Evolutionary conservation across 1,139 yeast genomes (phyloP), one percentile per base, ranked within the genome.

Genomic region (Kluyveromyces marxianus): DNA sequence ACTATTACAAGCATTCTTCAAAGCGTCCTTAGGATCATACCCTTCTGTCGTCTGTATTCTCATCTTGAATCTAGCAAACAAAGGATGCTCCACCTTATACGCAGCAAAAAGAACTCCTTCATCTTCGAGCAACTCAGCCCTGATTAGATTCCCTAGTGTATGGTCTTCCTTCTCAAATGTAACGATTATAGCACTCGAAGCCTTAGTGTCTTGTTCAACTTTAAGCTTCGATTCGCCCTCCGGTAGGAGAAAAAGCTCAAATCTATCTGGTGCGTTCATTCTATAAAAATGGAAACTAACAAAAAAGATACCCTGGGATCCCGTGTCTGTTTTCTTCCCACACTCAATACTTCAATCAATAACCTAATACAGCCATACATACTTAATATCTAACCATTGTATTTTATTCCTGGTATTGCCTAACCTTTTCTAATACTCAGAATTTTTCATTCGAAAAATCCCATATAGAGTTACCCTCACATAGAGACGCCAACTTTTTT

Each of bases 241-340:
- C n/a, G 97, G 98, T 58, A 92, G 76, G 57, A 92, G 79, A 65
- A 92, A 92, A 44, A 92, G 77, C 72, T 92, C 98, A 65, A 90
- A 92, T 76, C 98, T 83, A 71, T 92, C 98, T 69, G 98, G 98
- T 58, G 97, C 98, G 71, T 92, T 92, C 97, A 92, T 92, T 44
- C 29, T 34, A 37, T 33, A 31, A n/a, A 5, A 35, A 7, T 35
- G 28, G 26, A 35, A 14, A 14, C 38, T 35, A 14, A 14, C 21
- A 14, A 14, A 14, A 14, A 14, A 14, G 21, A 14, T 14, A 14
- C 21, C 21, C 21, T 14, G 21, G 21, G 21, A 14, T 14, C 21
- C 21, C 21, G 21, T 14, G 21, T 14, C 21, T 14, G 21, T 14
- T 14, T 14, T 14, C 21, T 14, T 14, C 21, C 21, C 21, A 14